Evolutionary conservation across 768 basidiomycete genomes (phyloP).

Genomic region (Crucibulum laeve): DNA sequence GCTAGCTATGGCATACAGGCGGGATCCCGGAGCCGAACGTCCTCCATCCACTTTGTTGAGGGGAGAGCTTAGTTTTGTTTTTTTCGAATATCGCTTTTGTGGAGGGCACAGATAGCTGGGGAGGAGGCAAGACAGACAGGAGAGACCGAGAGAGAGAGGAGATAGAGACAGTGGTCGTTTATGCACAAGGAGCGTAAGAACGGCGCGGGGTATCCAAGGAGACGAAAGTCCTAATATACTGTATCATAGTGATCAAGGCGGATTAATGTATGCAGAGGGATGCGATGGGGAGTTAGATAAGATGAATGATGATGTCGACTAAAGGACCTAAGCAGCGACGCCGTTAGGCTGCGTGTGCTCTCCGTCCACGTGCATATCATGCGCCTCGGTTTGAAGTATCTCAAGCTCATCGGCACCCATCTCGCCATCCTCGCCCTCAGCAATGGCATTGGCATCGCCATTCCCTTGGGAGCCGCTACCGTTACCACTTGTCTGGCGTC

Average conservation of each 20-base stretch:
- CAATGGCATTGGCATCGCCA: slow-evolving; percentile 5
- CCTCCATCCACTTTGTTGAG: slow-evolving; percentile 36
- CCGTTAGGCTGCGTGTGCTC: slow-evolving; percentile 25
- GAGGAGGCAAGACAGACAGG: slow-evolving; percentile 9
- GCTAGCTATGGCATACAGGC: slow-evolving; percentile 10
- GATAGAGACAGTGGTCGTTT: slow-evolving; percentile 1
- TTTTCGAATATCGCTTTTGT: slow-evolving; percentile 25
- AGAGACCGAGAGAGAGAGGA: slow-evolving; percentile 16
- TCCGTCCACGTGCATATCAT: slow-evolving; percentile 42
- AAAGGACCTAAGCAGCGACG: slow-evolving; percentile 16
- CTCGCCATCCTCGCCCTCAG: slow-evolving; percentile 19
- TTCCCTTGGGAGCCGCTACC: slow-evolving; percentile 10
- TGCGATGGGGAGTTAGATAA: slow-evolving; percentile 6
- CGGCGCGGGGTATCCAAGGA: slow-evolving; percentile 26
- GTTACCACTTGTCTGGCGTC: slow-evolving; percentile 40
- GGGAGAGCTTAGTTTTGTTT: slow-evolving; percentile 20
- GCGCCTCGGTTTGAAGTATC: slow-evolving; percentile 15
- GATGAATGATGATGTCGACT: slow-evolving; percentile 4
- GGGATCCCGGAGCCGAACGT: slow-evolving; percentile 39
- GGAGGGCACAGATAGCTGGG: slow-evolving; percentile 20
- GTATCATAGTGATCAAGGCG: background rate
- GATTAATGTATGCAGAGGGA: background rate
- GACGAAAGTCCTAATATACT: background rate
- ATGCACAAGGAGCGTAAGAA: slow-evolving; percentile 5
- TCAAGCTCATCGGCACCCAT: slow-evolving; percentile 28